Conservation (phyloP, 345 rosid species). For the Eutrema yunnanense region DNA sequence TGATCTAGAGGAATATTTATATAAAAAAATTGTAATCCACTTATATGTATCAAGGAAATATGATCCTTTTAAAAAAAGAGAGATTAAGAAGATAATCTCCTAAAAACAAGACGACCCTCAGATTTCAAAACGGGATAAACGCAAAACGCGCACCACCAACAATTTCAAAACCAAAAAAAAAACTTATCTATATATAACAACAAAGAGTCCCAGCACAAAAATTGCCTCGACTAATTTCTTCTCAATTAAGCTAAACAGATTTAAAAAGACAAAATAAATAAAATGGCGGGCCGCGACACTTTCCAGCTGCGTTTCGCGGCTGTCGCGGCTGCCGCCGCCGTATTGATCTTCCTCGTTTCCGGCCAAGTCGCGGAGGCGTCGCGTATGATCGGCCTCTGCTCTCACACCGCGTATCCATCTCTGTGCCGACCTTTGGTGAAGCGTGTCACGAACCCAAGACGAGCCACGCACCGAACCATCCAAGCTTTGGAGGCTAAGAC, state of each 20-base stretch:
- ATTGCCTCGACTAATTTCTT: neutral
- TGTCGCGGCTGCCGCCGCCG: slow-evolving; percentile 25
- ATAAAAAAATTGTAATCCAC: neutral
- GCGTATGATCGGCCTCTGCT: slow-evolving; percentile 19
- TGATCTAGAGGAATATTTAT: neutral
- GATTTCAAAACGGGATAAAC: neutral
- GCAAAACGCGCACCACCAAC: slow-evolving; percentile 20
- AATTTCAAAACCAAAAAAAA: neutral
- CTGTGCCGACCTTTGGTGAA: slow-evolving; percentile 17
- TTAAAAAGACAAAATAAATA: neutral
- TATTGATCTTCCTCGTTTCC: neutral
- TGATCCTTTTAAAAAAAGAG: neutral
- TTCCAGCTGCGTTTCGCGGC: slow-evolving; percentile 16
- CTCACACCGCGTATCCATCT: slow-evolving; percentile 27
- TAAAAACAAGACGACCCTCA: slow-evolving; percentile 13
- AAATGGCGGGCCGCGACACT: slow-evolving; percentile 30
- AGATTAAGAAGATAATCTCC: neutral
- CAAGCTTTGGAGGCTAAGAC: slow-evolving; percentile 17
- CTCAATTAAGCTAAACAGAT: neutral
- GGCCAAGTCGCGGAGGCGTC: slow-evolving; percentile 9
- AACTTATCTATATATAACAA: slow-evolving; percentile 1
- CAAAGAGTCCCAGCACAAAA: neutral
- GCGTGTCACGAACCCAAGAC: slow-evolving; percentile 6
- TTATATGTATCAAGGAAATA: neutral
- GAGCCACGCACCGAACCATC: slow-evolving; percentile 28